Evolutionary conservation across 2,329 filamentous ascomycete species (phyloP), one percentile per base, ranked within the genome.

Genomic region (Sphaerulina vaccinii): DNA sequence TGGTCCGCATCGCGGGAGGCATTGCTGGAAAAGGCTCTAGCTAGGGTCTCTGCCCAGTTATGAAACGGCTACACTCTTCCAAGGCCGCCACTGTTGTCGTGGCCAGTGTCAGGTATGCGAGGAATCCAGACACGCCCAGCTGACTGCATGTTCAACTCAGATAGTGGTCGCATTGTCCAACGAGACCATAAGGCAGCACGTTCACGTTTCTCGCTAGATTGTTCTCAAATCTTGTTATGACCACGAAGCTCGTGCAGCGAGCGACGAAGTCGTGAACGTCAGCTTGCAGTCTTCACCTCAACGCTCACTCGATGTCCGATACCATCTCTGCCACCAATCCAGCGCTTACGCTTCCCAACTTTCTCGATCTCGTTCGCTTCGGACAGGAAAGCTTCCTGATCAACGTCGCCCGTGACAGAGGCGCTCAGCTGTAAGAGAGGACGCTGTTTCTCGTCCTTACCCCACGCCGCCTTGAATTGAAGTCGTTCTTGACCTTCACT

Each of bases 301-400:
- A 75, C 70, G 19, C 66, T 63, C 15, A 75, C 65, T 55, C 68
- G 70, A 49, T 75, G 66, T 3, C 74, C 72, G 52, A 70, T 69
- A 13, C 68, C 71, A 11, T 73, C 69, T 52, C 62, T 69, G 4
- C 69, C 70, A 35, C 68, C 68, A 23, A 73, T 67, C 75, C 79
- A 83, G 52, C 79, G 74, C 71, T 83, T 84, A 67, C 74, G 78
- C 71, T 84, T 84, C 0, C 81, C 81, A 5, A 77, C 70, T 67
- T 82, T 83, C 56, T 79, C 73, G 27, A 81, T 65, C 63, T 71
- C 64, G 35, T 69, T 61, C 18, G 73, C 58, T 56, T 73, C 72
- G 1, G 71, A 69, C 16, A 70, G 64, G 5, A 75, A 63, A 2
- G 69, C 69, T 33, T 75, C 71, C 27, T 68, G 70, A 13, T 78